Base-by-base conservation (phyloP, 1,284 basidiomycete species). In the Sparassis latifolia region DNA sequence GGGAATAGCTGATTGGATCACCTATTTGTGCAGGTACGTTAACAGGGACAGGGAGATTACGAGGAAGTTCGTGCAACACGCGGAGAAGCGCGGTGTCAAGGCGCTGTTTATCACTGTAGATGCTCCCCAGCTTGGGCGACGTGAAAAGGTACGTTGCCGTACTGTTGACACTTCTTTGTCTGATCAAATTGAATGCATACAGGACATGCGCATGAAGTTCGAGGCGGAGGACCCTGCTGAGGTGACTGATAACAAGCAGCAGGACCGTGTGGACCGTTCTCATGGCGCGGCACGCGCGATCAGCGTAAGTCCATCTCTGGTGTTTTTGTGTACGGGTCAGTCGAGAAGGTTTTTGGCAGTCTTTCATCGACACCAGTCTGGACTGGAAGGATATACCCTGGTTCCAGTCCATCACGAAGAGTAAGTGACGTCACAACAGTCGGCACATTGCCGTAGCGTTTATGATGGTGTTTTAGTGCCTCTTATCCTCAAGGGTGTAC, bases 161-260 rank as follows among this genome's bases (percentile, higher is more conserved):
- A 33, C 48, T 30, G 51, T 42, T 42, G 38, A 27, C 28, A 33
- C 52, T 4, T 47, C 47, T 30, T 33, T 28, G n/a, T 9, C 32
- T 29, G 12, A 37, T 33, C n/a, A 27, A 45, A n/a, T 38, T 20
- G 20, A 27, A 31, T 6, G 2, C 3, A n/a, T 42, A 4, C 59
- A 89, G 83, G 94, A 97, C 64, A 97, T 97, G 95, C 78, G 95
- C 39, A 89, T 89, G 78, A 96, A 94, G 65, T 97, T 97, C 57
- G 92, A 92, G 41, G 93, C 87, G 5, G 84, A 84, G 42, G 89
- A 90, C 54, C 87, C 89, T 3, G 80, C 88, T 60, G 81, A 85
- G 66, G 74, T 86, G 31, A 74, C 66, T 27, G 62, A 58, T 51
- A 63, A 64, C 51, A 60, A 64, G 76, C 78, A 66, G 66, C 74